These are phyloP conservation scores for Chamaecrista fasciculata DNA, from an alignment of 306 rosid species.

Conservation along the genomic window DNA sequence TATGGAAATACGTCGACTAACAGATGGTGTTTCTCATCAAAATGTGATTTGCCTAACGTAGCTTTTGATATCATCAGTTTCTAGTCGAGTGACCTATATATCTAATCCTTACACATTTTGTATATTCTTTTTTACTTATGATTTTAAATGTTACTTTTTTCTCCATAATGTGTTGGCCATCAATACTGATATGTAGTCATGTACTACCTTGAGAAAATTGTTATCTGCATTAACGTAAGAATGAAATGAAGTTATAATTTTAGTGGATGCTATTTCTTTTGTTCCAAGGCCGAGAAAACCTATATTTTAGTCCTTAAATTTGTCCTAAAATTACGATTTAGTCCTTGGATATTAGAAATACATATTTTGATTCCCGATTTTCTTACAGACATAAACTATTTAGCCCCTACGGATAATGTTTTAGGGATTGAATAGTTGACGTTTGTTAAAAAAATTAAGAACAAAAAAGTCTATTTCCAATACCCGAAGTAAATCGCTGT, in stretches of 20 bases:
- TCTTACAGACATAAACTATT: no score
- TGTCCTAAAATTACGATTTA: no score
- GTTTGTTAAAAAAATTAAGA: no score
- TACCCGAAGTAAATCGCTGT: no score
- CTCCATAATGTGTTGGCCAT: slow-evolving; percentile 13
- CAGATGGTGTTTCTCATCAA: neutral
- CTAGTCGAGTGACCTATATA: neutral
- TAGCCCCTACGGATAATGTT: no score
- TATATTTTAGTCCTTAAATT: no score
- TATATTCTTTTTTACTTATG: neutral
- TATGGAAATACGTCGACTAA: no score
- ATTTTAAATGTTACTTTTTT: neutral
- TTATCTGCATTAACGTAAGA: neutral
- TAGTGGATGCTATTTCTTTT: slow-evolving; percentile 10
- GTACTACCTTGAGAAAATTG: slow-evolving; percentile 6
- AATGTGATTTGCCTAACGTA: neutral
- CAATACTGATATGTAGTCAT: slow-evolving; percentile 7
- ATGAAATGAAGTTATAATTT: neutral
- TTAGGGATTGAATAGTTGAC: no score
- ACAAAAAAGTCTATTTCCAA: no score
- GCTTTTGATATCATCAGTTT: slow-evolving; percentile 1
- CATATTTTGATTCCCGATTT: no score
- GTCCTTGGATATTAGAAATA: no score
- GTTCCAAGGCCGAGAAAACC: neutral
- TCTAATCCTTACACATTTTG: neutral